Evolutionary conservation across 192 early-diverging fungal species (phyloP).

Genomic region (Podila minutissima): DNA sequence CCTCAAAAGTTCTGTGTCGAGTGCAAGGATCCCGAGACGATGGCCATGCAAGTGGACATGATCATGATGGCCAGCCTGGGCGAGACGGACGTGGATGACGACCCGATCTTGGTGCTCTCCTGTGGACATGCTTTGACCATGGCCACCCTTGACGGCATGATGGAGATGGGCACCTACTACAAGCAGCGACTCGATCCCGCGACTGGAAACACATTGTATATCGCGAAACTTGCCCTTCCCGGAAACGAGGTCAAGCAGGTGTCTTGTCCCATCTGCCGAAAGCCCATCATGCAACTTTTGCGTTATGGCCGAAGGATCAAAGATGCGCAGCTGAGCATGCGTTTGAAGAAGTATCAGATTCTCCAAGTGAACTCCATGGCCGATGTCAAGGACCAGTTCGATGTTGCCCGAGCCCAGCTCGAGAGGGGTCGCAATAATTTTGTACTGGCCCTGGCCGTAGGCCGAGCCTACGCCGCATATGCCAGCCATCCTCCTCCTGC

Average conservation of each 20-base stretch:
- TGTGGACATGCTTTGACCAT: conserved; percentile 67
- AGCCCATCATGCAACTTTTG: conserved; percentile 45
- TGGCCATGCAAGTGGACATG: conserved; percentile 35
- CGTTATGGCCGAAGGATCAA: conserved; percentile 55
- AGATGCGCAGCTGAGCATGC: conserved; percentile 29
- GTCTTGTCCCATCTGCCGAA: conserved; percentile 54
- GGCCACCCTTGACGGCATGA: conserved; percentile 58
- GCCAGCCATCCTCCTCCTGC: neutral
- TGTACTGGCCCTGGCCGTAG: too few relatives aligned
- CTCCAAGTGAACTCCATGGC: conserved; percentile 1
- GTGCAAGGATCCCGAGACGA: conserved; percentile 35
- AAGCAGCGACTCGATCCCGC: neutral
- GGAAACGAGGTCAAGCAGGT: conserved; percentile 17
- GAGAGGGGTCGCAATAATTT: too few relatives aligned
- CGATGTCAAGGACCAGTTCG: neutral
- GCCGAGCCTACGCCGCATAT: neutral
- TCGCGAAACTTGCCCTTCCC: conserved; percentile 15
- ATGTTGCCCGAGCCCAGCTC: neutral
- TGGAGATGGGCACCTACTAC: conserved; percentile 58
- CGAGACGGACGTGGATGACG: conserved; percentile 54
- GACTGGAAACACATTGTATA: conserved; percentile 9
- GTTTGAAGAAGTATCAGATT: conserved; percentile 26
- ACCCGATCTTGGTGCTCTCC: conserved; percentile 54
- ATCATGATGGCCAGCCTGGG: conserved; percentile 34
- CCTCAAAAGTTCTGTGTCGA: conserved; percentile 36